Base-by-base conservation (phyloP, 2,329 filamentous ascomycete species). In the Scopulariopsis brevicaulis region DNA sequence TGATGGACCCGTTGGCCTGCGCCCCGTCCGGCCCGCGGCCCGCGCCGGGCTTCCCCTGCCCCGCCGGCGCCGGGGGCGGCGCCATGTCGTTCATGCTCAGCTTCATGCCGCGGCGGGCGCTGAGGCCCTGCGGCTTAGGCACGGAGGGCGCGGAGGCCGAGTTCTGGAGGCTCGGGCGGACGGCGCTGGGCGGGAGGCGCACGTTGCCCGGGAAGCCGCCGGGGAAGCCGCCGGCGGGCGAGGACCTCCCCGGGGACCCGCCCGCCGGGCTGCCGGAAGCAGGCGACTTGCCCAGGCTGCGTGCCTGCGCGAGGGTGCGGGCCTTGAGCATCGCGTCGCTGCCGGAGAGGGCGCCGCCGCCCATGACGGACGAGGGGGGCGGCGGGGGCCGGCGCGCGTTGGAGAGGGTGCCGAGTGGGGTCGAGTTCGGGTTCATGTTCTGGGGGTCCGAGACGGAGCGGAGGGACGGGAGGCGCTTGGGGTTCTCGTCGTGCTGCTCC, bases 341-440 rank as follows among this genome's bases (percentile, higher is more conserved):
- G 62, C 71, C 72, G 57, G 73, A 68, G 62, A 73, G 67, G 22
- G 66, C 62, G 35, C 67, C 66, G 35, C 67, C 66, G 53, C 65
- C 64, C 46, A 69, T 56, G 68, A 69, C 24, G 40, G 71, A 68
- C 4, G 74, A 66, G 12, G 72, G 66, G 6, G n/a, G n/a, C n/a
- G 46, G 5, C 15, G 73, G 72, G 22, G 72, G 83, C 54, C 80
- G 76, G 59, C 83, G 75, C 4, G 81, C 83, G 63, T 74, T 82
- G 70, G 86, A 90, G 65, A 96, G 75, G 59, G 89, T 81, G 48
- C 90, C 90, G 4, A 92, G 76, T 48, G 89, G 85, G 32, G 87
- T 94, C n/a, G 91, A 96, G n/a, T 85, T 91, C 7, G 87, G 74
- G 58, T 83, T 89, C 83, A 96, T 91, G 58, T 73, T 75, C 62